phyloP scores from a whole-genome alignment of 345 rosid species.

The Trapa bicornis region DNA sequence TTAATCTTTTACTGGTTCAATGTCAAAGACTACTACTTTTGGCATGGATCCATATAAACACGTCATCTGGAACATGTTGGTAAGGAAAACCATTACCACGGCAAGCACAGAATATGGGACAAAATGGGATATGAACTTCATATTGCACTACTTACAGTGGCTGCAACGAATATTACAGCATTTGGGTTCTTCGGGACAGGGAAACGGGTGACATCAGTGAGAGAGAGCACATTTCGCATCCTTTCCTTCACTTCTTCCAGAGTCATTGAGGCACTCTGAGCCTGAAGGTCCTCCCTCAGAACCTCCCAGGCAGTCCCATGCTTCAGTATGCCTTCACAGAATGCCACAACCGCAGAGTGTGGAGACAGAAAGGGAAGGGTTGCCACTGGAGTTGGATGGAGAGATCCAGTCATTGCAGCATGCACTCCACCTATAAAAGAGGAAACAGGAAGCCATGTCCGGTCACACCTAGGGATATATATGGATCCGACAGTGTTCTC shows the following conservation, averaged over 20 bases:
- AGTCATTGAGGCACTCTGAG: conserved; percentile 56
- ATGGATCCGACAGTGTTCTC: background rate
- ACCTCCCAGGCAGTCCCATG: conserved; percentile 98
- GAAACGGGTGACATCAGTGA: conserved; percentile 97
- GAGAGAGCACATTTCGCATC: conserved; percentile 84
- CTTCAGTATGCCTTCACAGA: conserved; percentile 90
- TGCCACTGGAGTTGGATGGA: conserved; percentile 92
- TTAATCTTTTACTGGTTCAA: too few species aligned
- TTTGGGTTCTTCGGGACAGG: conserved; percentile 75
- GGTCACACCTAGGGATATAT: too few species aligned
- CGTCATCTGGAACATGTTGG: too few species aligned
- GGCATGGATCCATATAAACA: too few species aligned
- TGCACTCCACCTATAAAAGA: conserved; percentile 70
- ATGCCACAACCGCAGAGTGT: conserved; percentile 97
- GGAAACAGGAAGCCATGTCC: too few species aligned
- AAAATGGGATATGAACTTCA: background rate
- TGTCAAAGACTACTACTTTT: too few species aligned
- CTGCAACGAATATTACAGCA: conserved; percentile 88
- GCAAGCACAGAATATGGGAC: background rate
- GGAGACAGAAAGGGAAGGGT: conserved; percentile 96
- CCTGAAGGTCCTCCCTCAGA: conserved; percentile 81
- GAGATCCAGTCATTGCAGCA: conserved; percentile 99
- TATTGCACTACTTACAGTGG: conserved; percentile 64
- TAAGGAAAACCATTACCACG: too few species aligned
- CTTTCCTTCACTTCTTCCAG: conserved; percentile 88